Conservation (phyloP, 768 basidiomycete species). For the Tremella fuciformis region DNA sequence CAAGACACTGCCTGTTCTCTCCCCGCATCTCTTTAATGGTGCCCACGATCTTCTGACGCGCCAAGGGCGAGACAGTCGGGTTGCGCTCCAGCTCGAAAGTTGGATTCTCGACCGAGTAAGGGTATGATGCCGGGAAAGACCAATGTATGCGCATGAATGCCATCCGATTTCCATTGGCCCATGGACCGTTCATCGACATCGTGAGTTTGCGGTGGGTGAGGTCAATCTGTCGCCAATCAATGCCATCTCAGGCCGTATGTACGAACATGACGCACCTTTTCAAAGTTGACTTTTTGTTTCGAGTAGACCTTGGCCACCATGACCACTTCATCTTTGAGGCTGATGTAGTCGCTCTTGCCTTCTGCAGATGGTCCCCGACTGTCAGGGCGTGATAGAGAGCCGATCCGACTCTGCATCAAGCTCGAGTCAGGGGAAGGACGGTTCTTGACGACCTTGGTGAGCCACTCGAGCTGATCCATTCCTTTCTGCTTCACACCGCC, state of each 20-base stretch:
- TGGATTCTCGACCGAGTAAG: conserved; percentile 57
- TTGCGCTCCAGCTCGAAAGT: conserved; percentile 79
- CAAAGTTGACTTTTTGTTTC: conserved; percentile 59
- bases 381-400: conserved; percentile 32
- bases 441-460: conserved; percentile 46
- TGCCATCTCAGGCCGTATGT: not conserved
- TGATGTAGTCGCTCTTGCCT: conserved; percentile 27
- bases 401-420: conserved; percentile 32
- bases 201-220: conserved; percentile 67
- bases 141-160: conserved; percentile 81
- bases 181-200: conserved; percentile 80
- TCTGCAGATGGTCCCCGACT: conserved; percentile 24
- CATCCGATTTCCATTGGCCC: conserved; percentile 80
- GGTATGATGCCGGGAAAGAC: conserved; percentile 78
- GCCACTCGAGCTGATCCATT: conserved; percentile 50
- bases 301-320: conserved; percentile 36
- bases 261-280: conserved; percentile 61
- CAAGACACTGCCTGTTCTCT: conserved; percentile 74
- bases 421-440: conserved; percentile 27
- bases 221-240: conserved; percentile 49
- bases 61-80: conserved; percentile 72
- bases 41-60: conserved; percentile 73
- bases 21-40: conserved; percentile 71
- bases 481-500: conserved; percentile 39
- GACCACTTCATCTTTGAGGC: conserved; percentile 40